Base-by-base conservation (phyloP, 345 rosid species). In the Gossypium sturtianum region DNA sequence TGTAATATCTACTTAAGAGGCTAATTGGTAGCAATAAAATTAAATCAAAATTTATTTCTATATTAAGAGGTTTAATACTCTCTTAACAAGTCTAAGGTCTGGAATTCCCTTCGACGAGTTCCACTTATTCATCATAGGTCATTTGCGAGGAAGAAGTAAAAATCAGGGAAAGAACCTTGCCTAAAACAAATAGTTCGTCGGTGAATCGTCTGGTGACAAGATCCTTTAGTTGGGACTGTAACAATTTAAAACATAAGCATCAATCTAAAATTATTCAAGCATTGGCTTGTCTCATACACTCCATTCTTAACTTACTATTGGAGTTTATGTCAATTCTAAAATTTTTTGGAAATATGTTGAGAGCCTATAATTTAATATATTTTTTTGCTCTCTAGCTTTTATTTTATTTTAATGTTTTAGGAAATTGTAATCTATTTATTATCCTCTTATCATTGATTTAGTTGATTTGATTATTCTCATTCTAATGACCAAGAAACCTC, bases 211-310 rank as follows among this genome's bases (percentile, higher is more conserved):
- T 34, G 41, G 41, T 34, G 41, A 34, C 41, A 34, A 4, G 7
- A 34, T 34, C 41, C 41, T 4, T 34, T 34, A 34, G 1, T 34
- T 34, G 41, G 41, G 41, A 34, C 41, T 5, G 41, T 34, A 34
- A 34, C 41, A 34, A 34, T 34, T 5, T 34, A 34, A 34, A 20
- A 45, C 54, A 66, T 45, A 45, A 47, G 56, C 70, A 91, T 69
- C 51, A 93, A 89, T 66, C 70, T 64, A 9, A 66, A 44, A 66
- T 12, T 47, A 13, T 66, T 66, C 53, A 59, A 47, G 25, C 43
- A 47, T 25, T 3, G 7, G 4, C 29, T 43, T 44, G 29, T 66
- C 25, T 41, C n/a, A 0, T 10, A 20, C 15, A 4, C 52, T 43
- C 52, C 70, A 66, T 9, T 19, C 17, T 43, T 38, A 62, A 63